These are phyloP conservation scores for Termitomyces heimii DNA, from an alignment of 768 basidiomycete genomes.

Conservation along the genomic window DNA sequence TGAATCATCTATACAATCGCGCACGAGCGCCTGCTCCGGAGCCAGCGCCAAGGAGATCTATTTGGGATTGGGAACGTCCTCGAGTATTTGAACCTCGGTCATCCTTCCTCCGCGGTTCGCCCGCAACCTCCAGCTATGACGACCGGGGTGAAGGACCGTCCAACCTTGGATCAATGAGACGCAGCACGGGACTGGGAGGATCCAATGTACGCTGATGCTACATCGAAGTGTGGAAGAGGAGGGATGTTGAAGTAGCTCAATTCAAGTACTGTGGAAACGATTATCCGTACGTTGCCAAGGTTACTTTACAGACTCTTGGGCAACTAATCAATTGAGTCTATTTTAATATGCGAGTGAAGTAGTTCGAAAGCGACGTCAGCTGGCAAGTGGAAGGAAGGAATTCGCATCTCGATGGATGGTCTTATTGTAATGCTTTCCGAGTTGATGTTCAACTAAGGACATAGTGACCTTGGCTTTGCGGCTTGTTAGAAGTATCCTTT, in stretches of 20 bases:
- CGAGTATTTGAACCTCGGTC: constrained; percentile 19
- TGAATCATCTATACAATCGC: constrained; percentile 48
- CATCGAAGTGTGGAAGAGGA: background rate
- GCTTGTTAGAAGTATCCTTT: background rate
- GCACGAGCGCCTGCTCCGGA: constrained; percentile 10
- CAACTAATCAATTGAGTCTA: background rate
- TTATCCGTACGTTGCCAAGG: no score
- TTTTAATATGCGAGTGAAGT: background rate
- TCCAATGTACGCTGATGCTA: constrained; percentile 56
- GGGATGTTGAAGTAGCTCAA: background rate
- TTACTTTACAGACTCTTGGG: background rate
- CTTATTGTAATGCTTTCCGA: background rate
- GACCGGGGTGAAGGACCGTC: constrained; percentile 70
- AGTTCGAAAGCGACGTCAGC: background rate
- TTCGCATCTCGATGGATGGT: background rate
- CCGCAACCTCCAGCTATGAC: constrained; percentile 21
- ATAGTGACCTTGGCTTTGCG: background rate
- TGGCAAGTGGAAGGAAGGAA: background rate
- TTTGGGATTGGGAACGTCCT: constrained; percentile 60
- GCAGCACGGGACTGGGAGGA: constrained; percentile 77
- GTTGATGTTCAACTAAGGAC: background rate
- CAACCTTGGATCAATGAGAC: constrained; percentile 63
- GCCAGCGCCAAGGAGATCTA: constrained; percentile 13
- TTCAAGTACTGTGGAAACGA: background rate
- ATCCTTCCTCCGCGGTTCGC: constrained; percentile 23